Base-by-base conservation (phyloP, 768 basidiomycete genomes). In the Vararia minispora region DNA sequence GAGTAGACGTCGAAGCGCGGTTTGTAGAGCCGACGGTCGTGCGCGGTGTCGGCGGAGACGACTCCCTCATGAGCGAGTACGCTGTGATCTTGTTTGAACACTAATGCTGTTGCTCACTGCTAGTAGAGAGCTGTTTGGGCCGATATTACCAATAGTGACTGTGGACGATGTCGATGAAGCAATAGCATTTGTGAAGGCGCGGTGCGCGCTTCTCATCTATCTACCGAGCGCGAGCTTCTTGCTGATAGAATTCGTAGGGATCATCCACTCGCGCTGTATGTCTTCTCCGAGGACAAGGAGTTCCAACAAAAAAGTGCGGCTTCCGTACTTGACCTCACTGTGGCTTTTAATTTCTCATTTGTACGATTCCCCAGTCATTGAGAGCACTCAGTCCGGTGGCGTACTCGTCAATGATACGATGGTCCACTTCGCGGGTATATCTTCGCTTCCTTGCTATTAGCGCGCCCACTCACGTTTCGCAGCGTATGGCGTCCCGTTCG, bases 41-140 rank as follows among this genome's bases (percentile, higher is more conserved):
- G 11, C 69, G 58, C 29, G 68, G 78, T 44, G 75, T 87, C 2
- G 55, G 59, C 25, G 49, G 47, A 0, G 72, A 72, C 36, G 86
- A 89, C 57, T 67, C 77, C 0, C 56, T 88, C 41, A 81, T 90
- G 80, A 65, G 65, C 53, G 76, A 81, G 81, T 80, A 48, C 28
- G 76, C 62, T 62, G 3, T 7, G 22, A 6, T n/a, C 39, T 4
- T 17, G 32, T 37, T n/a, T 5, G 16, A 17, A 38, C 30, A 31
- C 28, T 28, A 22, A n/a, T 11, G 12, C 6, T 5, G 28, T 9
- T 29, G 0, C 42, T 33, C 13, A 18, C 40, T 3, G n/a, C 33
- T 37, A 6, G 0, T 42, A 86, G 83, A 42, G 87, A 90, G 49
- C 66, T 88, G 24, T 89, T 91, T 50, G 87, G 85, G 0, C 86